These are phyloP conservation scores for Trichophyton mentagrophytes DNA, from an alignment of 2,329 filamentous ascomycete genomes.

Conservation along the genomic window DNA sequence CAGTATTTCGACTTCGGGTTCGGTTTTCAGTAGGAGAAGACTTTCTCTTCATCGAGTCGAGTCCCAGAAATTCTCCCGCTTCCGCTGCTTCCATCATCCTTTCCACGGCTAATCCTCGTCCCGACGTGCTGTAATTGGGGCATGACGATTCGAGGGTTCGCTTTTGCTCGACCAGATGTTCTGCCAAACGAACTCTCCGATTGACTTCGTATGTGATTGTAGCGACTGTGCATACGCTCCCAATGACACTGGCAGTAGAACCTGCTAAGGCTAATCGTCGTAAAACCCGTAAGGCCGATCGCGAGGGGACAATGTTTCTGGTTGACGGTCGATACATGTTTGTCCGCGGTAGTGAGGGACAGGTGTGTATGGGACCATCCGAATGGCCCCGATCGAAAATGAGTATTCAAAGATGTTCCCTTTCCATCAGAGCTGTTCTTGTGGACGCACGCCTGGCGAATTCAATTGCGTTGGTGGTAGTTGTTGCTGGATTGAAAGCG, in stretches of 20 bases:
- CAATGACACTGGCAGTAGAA: conserved; percentile 21
- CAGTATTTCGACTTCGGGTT: neutral
- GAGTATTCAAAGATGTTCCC: neutral
- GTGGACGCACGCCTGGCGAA: neutral
- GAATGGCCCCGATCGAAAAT: neutral
- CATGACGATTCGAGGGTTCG: conserved; percentile 29
- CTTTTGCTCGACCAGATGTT: conserved; percentile 34
- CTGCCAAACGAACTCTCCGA: conserved; percentile 29
- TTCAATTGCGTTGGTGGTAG: neutral
- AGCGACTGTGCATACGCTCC: conserved; percentile 30
- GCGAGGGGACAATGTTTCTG: conserved; percentile 30
- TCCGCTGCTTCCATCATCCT: conserved; percentile 35
- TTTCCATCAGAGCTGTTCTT: neutral
- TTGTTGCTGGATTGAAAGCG: neutral
- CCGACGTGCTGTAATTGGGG: conserved; percentile 30
- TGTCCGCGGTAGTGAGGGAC: neutral
- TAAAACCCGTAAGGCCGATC: conserved; percentile 32
- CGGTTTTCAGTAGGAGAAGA: neutral
- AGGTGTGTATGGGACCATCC: neutral
- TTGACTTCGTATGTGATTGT: conserved; percentile 32
- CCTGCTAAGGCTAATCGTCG: conserved; percentile 25
- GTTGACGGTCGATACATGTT: conserved; percentile 19
- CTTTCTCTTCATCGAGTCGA: conserved; percentile 25
- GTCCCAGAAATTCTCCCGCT: conserved; percentile 30
- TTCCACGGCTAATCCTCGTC: conserved; percentile 25